Evolutionary conservation across 345 rosid genomes (phyloP).

Genomic region (Trapa incisa): DNA sequence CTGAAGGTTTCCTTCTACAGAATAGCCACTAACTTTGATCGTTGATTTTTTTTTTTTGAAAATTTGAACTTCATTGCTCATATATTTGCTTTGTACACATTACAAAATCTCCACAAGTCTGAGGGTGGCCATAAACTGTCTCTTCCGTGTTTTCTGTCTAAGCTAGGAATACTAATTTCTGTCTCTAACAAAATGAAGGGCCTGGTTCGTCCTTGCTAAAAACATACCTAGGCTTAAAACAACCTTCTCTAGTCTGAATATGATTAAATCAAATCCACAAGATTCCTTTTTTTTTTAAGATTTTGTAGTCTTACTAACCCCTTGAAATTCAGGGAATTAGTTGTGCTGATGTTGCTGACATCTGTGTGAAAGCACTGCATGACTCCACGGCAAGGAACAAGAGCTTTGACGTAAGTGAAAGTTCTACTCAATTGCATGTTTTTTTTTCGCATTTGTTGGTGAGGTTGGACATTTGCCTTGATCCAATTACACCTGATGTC

Average conservation of each 20-base stretch:
- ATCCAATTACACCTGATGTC: slow-evolving; percentile 4
- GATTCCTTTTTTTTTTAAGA: background rate
- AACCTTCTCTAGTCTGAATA: background rate
- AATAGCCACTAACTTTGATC: background rate
- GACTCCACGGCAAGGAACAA: slow-evolving; percentile 89
- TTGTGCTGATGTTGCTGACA: slow-evolving; percentile 89
- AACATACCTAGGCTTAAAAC: background rate
- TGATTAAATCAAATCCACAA: background rate
- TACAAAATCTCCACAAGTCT: too few relatives aligned
- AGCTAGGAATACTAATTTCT: too few relatives aligned
- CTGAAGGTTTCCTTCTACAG: background rate
- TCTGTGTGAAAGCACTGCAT: slow-evolving; percentile 84
- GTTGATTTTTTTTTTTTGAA: background rate
- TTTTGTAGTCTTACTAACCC: background rate
- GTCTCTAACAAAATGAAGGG: too few relatives aligned
- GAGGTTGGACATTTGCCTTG: background rate
- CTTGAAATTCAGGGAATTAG: slow-evolving; percentile 55
- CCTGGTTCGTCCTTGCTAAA: too few relatives aligned
- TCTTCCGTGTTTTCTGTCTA: too few relatives aligned
- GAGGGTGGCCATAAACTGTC: too few relatives aligned
- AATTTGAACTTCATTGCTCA: too few relatives aligned
- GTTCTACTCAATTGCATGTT: background rate
- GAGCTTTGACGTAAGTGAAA: slow-evolving; percentile 72
- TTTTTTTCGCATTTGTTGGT: background rate
- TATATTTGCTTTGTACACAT: too few relatives aligned